Evolutionary conservation across 2,329 filamentous ascomycete genomes (phyloP).

Genomic region (Knufia petricola): DNA sequence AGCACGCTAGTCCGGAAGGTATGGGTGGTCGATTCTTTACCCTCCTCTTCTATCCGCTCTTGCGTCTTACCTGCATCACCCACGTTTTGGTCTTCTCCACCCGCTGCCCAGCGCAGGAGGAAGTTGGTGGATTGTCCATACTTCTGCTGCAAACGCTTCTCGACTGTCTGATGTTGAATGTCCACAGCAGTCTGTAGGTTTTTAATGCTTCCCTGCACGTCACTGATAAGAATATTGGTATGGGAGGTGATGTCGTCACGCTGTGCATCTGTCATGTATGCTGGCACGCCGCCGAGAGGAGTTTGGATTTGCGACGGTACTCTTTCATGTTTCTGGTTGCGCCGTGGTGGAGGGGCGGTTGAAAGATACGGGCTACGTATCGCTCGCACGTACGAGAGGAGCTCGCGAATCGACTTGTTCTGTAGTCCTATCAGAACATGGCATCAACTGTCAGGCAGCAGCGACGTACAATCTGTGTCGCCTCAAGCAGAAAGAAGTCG

Average conservation of each 20-base stretch:
- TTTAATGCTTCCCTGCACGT: slow-evolving; percentile 72
- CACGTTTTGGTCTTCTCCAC: slow-evolving; percentile 31
- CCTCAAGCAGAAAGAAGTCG: slow-evolving; percentile 86
- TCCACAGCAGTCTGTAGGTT: slow-evolving; percentile 73
- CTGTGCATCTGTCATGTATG: slow-evolving; percentile 66
- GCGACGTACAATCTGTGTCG: slow-evolving; percentile 70
- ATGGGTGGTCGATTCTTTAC: slow-evolving; percentile 54
- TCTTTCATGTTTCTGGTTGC: slow-evolving; percentile 26
- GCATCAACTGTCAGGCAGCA: neutral
- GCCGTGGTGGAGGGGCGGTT: slow-evolving; percentile 46
- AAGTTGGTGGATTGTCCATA: slow-evolving; percentile 46
- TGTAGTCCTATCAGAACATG: slow-evolving; percentile 32
- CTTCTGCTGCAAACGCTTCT: slow-evolving; percentile 62
- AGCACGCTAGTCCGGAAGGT: slow-evolving; percentile 73
- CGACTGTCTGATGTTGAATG: slow-evolving; percentile 66
- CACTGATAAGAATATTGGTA: slow-evolving; percentile 73
- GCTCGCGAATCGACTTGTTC: slow-evolving; percentile 75
- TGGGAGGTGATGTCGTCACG: slow-evolving; percentile 80
- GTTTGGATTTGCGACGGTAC: slow-evolving; percentile 31
- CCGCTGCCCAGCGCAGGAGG: slow-evolving; percentile 59
- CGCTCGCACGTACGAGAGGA: slow-evolving; percentile 68
- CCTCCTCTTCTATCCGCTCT: slow-evolving; percentile 66
- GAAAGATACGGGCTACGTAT: slow-evolving; percentile 90
- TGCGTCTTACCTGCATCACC: slow-evolving; percentile 43
- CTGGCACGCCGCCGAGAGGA: slow-evolving; percentile 25